Evolutionary conservation across 2,329 filamentous ascomycete species (phyloP).

Genomic region (Fonsecaea monophora): DNA sequence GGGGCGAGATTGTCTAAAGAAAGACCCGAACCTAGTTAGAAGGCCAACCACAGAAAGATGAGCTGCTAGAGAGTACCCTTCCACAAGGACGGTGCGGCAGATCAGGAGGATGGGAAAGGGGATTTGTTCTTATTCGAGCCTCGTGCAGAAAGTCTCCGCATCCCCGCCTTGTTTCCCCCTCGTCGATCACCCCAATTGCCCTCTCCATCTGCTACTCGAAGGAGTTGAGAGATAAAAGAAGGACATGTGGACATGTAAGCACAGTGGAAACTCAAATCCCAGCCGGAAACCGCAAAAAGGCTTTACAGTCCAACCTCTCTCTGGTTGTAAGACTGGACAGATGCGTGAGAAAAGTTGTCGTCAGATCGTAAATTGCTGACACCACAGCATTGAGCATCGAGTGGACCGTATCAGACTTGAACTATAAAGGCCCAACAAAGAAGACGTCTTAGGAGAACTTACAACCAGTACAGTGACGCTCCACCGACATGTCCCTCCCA

Average conservation of each 20-base stretch:
- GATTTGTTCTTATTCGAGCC: background rate
- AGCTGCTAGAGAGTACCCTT: background rate
- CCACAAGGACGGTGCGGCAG: background rate
- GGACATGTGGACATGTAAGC: background rate
- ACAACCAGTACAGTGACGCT: background rate
- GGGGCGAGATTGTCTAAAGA: background rate
- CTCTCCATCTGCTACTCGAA: background rate
- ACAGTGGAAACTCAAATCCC: background rate
- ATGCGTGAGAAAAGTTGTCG: background rate
- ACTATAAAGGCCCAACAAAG: background rate
- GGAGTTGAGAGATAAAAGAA: background rate
- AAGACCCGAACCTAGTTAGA: background rate
- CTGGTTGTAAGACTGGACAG: background rate
- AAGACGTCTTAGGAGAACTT: background rate
- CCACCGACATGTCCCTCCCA: conserved; percentile 11
- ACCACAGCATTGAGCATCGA: background rate
- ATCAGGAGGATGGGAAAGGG: background rate
- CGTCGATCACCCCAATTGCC: background rate
- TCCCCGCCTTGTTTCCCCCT: background rate
- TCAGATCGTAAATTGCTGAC: background rate
- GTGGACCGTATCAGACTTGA: background rate
- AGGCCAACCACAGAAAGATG: background rate
- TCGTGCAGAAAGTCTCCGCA: background rate
- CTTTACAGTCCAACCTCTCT: background rate
- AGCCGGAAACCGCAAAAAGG: background rate